These are phyloP conservation scores for Gossypium australe DNA, from an alignment of 345 rosid species.

Conservation along the genomic window DNA sequence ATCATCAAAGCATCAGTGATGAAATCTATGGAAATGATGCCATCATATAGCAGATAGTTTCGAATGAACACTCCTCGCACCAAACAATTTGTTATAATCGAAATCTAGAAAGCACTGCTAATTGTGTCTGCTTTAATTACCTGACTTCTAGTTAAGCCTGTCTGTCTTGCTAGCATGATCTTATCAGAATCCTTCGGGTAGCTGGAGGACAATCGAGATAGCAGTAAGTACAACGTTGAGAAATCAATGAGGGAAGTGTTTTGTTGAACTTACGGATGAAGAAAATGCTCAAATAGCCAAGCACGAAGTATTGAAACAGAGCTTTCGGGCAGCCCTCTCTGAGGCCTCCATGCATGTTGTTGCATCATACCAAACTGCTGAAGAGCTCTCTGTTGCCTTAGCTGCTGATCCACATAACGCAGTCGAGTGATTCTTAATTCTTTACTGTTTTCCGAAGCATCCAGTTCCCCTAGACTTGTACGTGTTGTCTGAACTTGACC, in stretches of 20 bases:
- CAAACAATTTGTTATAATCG: background rate
- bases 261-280: slow-evolving; percentile 68
- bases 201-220: slow-evolving; percentile 28
- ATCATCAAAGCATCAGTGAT: background rate
- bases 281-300: slow-evolving; percentile 98
- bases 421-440: slow-evolving; percentile 78
- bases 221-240: background rate
- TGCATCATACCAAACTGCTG: slow-evolving; percentile 93
- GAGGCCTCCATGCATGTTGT: slow-evolving; percentile 92
- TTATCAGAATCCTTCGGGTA: slow-evolving; percentile 98
- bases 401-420: slow-evolving; percentile 88
- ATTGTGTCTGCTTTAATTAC: slow-evolving; percentile 24
- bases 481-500: slow-evolving; percentile 66
- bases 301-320: slow-evolving; percentile 94
- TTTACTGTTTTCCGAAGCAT: slow-evolving; percentile 47
- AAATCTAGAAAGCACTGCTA: too few species aligned
- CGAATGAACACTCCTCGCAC: background rate
- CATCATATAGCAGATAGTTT: background rate
- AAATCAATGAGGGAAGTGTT: background rate
- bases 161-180: slow-evolving; percentile 94
- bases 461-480: slow-evolving; percentile 80
- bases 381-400: slow-evolving; percentile 85
- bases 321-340: slow-evolving; percentile 89
- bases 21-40: background rate
- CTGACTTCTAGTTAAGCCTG: slow-evolving; percentile 98